Base-by-base conservation (phyloP, 257 asterid genomes). In the Catharanthus roseus region DNA sequence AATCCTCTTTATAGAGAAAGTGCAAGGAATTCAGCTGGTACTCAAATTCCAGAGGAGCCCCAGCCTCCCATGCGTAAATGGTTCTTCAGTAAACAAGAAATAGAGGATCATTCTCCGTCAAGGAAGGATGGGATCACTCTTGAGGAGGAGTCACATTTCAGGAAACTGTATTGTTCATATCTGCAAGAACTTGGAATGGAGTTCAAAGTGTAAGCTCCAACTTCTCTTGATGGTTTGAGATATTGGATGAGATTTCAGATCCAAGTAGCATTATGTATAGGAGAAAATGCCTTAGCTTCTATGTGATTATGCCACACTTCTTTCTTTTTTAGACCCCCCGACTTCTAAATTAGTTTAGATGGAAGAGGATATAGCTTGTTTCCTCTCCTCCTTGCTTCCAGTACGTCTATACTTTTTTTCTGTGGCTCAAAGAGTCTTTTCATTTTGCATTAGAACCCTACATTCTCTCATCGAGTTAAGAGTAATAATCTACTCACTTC, bases 141-240 rank as follows among this genome's bases (percentile, higher is more conserved):
- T 21, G 74, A 83, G 60, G 68, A 72, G 9, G 90, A 87, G 75
- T 75, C 88, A 28, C 83, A 69, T 68, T 79, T 82, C 72, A 80
- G 85, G 74, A 72, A 78, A 53, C 72, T 84, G 74, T 85, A 79
- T 60, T 87, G 90, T 72, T 71, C 84, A 0, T 77, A 78, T 69
- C 66, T 87, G 65, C 89, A 80, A 80, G 83, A 85, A 72, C 91
- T 88, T 54, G 91, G 91, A 60, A 77, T 78, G 72, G 86, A 74
- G 79, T 84, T 88, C 55, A 88, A 86, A 84, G 81, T 82, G 95
- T 86, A 78, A 82, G 91, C 72, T 73, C 65, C 69, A 53, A 10
- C 42, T 65, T 41, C 3, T n/a, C 31, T 28, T 29, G 33, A 65
- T 73, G 42, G 26, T 36, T 63, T 33, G 23, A 13, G 54, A 74